These are phyloP conservation scores for Penicillium brasilianum DNA, from an alignment of 2,329 filamentous ascomycete species.

Conservation along the genomic window DNA sequence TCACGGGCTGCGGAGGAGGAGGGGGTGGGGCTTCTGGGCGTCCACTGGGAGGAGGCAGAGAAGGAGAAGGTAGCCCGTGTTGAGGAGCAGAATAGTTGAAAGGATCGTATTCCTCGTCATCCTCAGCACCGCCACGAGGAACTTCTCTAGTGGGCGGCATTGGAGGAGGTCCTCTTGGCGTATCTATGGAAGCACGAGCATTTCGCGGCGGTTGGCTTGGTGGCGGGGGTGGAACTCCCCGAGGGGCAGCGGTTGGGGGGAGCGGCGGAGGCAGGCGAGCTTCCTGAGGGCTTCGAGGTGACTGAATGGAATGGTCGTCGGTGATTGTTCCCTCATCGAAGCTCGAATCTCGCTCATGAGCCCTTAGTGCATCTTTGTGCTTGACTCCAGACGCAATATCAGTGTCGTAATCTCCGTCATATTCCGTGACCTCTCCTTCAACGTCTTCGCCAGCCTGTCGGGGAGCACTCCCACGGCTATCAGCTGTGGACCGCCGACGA, in stretches of 20 bases:
- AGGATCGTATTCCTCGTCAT: conserved; percentile 59
- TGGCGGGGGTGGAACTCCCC: conserved; percentile 67
- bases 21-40: conserved; percentile 35
- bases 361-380: conserved; percentile 89
- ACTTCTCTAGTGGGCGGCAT: conserved; percentile 54
- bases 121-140: conserved; percentile 42
- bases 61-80: conserved; percentile 35
- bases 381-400: conserved; percentile 94
- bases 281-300: conserved; percentile 48
- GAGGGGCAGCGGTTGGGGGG: conserved; percentile 62
- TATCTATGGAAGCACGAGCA: conserved; percentile 44
- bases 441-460: conserved; percentile 62
- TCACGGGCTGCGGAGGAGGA: conserved; percentile 35
- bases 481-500: conserved; percentile 65
- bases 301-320: conserved; percentile 59
- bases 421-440: conserved; percentile 85
- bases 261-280: conserved; percentile 56
- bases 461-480: conserved; percentile 54
- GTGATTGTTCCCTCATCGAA: conserved; percentile 68
- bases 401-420: conserved; percentile 97
- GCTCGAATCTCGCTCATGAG: conserved; percentile 78
- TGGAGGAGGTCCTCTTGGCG: conserved; percentile 41
- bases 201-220: conserved; percentile 63
- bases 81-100: conserved; percentile 57
- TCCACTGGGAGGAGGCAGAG: conserved; percentile 19